Percentiles rank a stretch among this genome's conserved stretches.
Evolutionary conservation across 2,329 filamentous ascomycete species (phyloP).

Genomic region (Acrocalymma vagum): DNA sequence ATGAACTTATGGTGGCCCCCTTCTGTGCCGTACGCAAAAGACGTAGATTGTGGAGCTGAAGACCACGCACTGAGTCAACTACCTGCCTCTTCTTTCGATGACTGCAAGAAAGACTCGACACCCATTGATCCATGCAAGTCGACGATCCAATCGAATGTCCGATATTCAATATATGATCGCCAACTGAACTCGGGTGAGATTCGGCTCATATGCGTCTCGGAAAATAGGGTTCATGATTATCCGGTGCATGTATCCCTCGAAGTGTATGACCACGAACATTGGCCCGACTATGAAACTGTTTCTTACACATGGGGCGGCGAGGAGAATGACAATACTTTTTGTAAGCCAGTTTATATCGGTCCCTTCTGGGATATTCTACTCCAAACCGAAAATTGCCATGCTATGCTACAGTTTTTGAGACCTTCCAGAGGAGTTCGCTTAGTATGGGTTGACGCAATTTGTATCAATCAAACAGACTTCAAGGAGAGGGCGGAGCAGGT

Average conservation of each 20-base stretch:
- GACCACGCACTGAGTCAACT: background rate
- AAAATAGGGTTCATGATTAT: conserved; percentile 7
- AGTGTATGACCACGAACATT: conserved; percentile 10
- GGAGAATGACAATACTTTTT: conserved; percentile 24
- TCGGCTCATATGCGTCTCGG: conserved; percentile 9
- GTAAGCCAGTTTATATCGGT: conserved; percentile 31
- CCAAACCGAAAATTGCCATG: conserved; percentile 37
- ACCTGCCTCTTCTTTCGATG: no score
- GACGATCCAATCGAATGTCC: no score
- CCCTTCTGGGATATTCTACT: conserved; percentile 35
- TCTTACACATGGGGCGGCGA: conserved; percentile 43
- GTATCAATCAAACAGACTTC: conserved; percentile 25
- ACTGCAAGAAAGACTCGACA: no score
- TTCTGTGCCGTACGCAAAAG: conserved; percentile 9
- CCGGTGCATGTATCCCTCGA: conserved; percentile 17
- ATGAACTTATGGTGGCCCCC: conserved; percentile 15
- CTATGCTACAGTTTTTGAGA: conserved; percentile 25
- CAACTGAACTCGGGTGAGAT: conserved; percentile 4
- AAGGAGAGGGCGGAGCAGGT: conserved; percentile 26
- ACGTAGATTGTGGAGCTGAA: no score
- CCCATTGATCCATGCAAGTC: no score
- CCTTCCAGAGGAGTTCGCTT: conserved; percentile 14
- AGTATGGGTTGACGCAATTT: conserved; percentile 21
- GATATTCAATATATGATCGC: conserved; percentile 1
- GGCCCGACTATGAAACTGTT: conserved; percentile 38